Percentiles rank a stretch among this genome's conserved stretches.
Conservation (phyloP, 2,329 filamentous ascomycete species). For the Huntiella moniliformis region DNA sequence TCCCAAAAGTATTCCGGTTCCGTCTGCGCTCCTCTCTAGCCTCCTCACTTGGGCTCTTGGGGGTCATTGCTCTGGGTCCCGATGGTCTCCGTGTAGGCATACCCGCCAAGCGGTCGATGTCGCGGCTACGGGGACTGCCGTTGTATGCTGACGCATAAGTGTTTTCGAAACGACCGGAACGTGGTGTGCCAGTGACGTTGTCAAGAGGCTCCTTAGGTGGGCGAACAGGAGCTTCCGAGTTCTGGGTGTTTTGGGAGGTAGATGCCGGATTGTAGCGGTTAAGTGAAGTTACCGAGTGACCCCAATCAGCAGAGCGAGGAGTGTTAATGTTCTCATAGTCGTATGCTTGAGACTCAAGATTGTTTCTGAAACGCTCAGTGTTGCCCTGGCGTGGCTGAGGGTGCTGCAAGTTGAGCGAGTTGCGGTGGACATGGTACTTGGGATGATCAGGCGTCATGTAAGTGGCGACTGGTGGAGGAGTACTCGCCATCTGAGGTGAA, state of each 20-base stretch:
- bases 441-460: conserved; percentile 45
- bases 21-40: conserved; percentile 26
- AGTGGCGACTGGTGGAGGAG: conserved; percentile 28
- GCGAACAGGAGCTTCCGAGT: conserved; percentile 31
- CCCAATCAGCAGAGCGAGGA: conserved; percentile 43
- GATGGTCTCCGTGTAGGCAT: conserved; percentile 35
- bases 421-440: conserved; percentile 66
- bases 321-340: conserved; percentile 44
- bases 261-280: conserved; percentile 29
- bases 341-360: conserved; percentile 54
- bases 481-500: conserved; percentile 16
- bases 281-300: conserved; percentile 39
- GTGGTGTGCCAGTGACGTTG: conserved; percentile 13
- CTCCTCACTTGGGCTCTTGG: conserved; percentile 31
- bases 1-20: conserved; percentile 41
- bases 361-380: conserved; percentile 54
- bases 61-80: conserved; percentile 42
- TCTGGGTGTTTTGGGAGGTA: conserved; percentile 28
- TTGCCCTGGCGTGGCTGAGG: conserved; percentile 59
- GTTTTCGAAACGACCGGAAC: conserved; percentile 13
- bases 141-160: conserved; percentile 35
- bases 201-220: conserved; percentile 46
- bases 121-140: conserved; percentile 36
- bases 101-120: conserved; percentile 33
- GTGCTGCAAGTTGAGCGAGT: conserved; percentile 62